Evolutionary conservation across 768 basidiomycete species (phyloP), one percentile per base, ranked within the genome.

Genomic region (Kwoniella botswanensis): DNA sequence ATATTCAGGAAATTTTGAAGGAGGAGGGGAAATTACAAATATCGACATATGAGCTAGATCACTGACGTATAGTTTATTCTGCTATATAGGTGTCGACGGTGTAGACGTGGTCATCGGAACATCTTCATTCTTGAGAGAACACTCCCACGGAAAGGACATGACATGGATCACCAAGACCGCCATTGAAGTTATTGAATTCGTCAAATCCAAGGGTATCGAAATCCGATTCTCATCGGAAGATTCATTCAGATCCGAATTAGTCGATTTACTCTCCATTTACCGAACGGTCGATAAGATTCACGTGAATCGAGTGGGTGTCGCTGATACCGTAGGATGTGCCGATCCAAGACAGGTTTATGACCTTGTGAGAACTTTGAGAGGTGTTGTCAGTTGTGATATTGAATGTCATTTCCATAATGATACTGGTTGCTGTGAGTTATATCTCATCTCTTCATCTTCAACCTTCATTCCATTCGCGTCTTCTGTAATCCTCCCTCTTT

Each of bases 61-160:
- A 35, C 35, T 35, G 35, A 35, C 35, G 7, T 0, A 35, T 9
- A 0, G 7, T 35, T 35, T 9, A 6, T 5, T 35, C 0, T 35
- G 7, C 7, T n/a, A 12, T 22, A 3, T 77, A 94, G 94, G 94
- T 82, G 96, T 99, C 55, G 94, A 98, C 82, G 97, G 97, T 84
- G 97, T 98, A 72, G 96, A 98, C 84, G 94, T 98, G 76, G 97
- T 98, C 84, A 98, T 99, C 74, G 96, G 97, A 44, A 98, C 97
- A 10, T 98, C 95, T 11, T 98, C 95, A 53, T 99, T 97, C 91
- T 90, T 98, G 61, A 91, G 96, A 78, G 95, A 99, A 86, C 97
- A 98, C 88, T 98, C 96, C 29, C 97, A 99, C 84, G 97, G 97
- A 81, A 99, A 98, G 89, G 97, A 98, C 85, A 99, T 99, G 93